Conservation (phyloP, 352 stramenopile genomes). For the Phytophthora niederhauseri region DNA sequence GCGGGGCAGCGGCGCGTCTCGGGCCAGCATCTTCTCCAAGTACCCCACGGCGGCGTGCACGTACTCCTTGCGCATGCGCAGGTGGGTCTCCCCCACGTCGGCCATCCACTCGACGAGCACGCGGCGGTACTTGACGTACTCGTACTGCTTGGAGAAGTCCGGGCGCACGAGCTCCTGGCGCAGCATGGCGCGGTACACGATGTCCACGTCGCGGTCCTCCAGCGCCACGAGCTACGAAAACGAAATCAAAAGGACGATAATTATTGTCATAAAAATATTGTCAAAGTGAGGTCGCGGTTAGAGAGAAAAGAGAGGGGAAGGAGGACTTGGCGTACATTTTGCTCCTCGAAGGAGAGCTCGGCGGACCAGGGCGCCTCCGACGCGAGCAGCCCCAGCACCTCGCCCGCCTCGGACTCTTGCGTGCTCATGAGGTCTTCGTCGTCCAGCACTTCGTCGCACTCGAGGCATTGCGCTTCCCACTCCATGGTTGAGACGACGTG, state of each 20-base stretch:
- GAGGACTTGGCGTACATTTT: constrained; percentile 37
- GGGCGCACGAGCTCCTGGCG: constrained; percentile 71
- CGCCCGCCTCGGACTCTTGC: constrained; percentile 38
- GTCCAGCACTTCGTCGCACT: constrained; percentile 85
- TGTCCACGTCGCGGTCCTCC: constrained; percentile 77
- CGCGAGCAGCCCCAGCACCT: constrained; percentile 22
- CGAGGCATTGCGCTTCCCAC: constrained; percentile 68
- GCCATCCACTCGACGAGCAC: constrained; percentile 88
- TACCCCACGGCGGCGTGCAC: constrained; percentile 84
- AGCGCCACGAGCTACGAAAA: constrained; percentile 60
- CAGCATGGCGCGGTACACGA: constrained; percentile 76
- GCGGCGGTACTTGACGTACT: constrained; percentile 85
- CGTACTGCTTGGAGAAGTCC: constrained; percentile 76
- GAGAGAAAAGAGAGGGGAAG: neutral
- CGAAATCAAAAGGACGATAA: constrained; percentile 7
- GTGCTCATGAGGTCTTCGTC: constrained; percentile 57
- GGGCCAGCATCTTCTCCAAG: constrained; percentile 74
- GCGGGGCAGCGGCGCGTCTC: constrained; percentile 45
- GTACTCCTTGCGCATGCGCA: constrained; percentile 84
- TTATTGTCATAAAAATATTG: constrained; percentile 8
- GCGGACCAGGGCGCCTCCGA: constrained; percentile 26
- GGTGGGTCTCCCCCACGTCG: constrained; percentile 80
- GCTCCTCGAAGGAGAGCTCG: constrained; percentile 47
- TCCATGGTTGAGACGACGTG: constrained; percentile 42
- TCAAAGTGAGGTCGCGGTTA: neutral